These are phyloP conservation scores for Clonostachys rhizophaga DNA, from an alignment of 2,329 filamentous ascomycete species.

Conservation along the genomic window DNA sequence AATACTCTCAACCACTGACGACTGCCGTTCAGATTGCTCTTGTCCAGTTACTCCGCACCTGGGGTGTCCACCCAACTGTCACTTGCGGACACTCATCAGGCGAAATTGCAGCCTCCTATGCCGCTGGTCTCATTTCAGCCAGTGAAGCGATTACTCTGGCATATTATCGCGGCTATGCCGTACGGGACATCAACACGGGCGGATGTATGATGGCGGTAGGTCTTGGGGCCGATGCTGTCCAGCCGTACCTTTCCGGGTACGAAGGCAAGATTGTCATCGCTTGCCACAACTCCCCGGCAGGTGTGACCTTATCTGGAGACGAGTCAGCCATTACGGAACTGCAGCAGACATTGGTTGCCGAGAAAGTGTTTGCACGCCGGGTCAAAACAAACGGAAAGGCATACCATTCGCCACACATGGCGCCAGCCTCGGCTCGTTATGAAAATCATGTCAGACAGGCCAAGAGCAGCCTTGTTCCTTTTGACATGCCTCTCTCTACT, in stretches of 20 bases:
- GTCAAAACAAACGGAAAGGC: slow-evolving; percentile 8
- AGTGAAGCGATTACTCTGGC: slow-evolving; percentile 33
- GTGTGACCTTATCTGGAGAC: slow-evolving; percentile 36
- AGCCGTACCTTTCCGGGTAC: slow-evolving; percentile 14
- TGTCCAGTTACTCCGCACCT: slow-evolving; percentile 27
- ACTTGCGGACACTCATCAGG: slow-evolving; percentile 41
- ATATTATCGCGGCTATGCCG: slow-evolving; percentile 19
- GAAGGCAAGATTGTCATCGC: slow-evolving; percentile 24
- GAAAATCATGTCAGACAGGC: neutral
- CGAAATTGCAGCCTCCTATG: slow-evolving; percentile 39
- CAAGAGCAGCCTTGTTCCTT: neutral
- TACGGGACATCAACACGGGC: slow-evolving; percentile 3
- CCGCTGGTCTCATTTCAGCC: slow-evolving; percentile 24
- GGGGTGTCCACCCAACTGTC: slow-evolving; percentile 20
- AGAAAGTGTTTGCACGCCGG: slow-evolving; percentile 7
- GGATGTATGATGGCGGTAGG: slow-evolving; percentile 37
- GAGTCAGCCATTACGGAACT: slow-evolving; percentile 6
- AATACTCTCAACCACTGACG: slow-evolving; percentile 32
- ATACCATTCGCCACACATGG: slow-evolving; percentile 19
- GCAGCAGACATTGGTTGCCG: slow-evolving; percentile 1
- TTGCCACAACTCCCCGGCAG: slow-evolving; percentile 37
- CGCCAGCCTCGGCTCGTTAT: neutral
- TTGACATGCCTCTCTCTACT: slow-evolving; percentile 5
- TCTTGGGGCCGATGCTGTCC: slow-evolving; percentile 17
- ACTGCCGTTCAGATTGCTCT: slow-evolving; percentile 36